These are phyloP conservation scores for Baudoinia panamericana DNA, from an alignment of 495 filamentous ascomycete genomes.

Conservation along the genomic window DNA sequence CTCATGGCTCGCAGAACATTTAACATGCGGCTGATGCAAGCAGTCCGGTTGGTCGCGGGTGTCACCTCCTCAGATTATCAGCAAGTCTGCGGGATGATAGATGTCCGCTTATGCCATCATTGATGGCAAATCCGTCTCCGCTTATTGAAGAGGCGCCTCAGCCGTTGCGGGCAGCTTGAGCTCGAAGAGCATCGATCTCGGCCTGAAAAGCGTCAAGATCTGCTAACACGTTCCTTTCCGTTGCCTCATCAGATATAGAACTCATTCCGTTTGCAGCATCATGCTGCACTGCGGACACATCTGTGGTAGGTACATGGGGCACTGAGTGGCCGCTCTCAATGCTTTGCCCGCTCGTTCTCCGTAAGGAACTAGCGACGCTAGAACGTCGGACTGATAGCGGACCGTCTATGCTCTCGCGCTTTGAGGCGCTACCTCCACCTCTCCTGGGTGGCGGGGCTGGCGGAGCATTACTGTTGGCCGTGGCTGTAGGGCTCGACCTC, in stretches of 20 bases:
- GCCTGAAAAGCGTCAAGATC: constrained; percentile 28
- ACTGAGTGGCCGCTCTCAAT: constrained; percentile 3
- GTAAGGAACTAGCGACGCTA: background rate
- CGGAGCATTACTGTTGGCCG: constrained; percentile 1
- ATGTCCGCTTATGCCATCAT: no score
- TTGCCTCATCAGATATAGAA: background rate
- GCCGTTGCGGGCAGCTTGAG: background rate
- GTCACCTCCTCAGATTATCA: no score
- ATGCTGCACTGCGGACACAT: background rate
- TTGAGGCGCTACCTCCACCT: background rate
- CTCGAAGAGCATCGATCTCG: constrained; percentile 29
- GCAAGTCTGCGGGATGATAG: no score
- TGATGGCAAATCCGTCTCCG: no score
- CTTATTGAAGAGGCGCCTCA: no score
- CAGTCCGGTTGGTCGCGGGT: no score
- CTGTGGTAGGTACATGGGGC: background rate
- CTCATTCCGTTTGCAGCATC: background rate
- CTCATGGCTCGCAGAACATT: no score
- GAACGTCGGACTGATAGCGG: background rate
- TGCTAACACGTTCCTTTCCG: constrained; percentile 22
- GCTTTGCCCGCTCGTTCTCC: constrained; percentile 12
- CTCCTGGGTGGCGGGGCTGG: constrained; percentile 11
- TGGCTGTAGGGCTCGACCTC: no score
- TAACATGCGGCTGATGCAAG: no score
- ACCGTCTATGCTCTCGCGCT: constrained; percentile 5